Conservation (phyloP, 1,284 basidiomycete species). For the Abortiporus biennis region DNA sequence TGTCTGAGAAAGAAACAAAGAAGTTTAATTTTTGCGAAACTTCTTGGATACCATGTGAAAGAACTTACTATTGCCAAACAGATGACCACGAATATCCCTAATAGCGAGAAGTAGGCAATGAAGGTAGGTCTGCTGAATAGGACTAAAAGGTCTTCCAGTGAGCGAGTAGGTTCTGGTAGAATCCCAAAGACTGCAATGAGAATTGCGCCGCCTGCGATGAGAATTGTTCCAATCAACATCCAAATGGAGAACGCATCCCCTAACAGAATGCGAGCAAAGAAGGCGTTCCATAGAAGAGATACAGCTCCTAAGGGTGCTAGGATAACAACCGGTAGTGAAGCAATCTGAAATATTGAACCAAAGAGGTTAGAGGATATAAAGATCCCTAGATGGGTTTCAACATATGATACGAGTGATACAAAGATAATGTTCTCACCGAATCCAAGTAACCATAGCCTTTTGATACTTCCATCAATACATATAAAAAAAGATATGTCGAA, state of each 20-base stretch:
- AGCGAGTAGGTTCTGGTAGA: constrained; percentile 87
- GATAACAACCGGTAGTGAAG: constrained; percentile 89
- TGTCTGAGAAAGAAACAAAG: constrained; percentile 31
- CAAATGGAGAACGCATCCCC: constrained; percentile 83
- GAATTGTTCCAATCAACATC: constrained; percentile 80
- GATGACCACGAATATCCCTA: constrained; percentile 59
- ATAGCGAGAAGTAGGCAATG: constrained; percentile 73
- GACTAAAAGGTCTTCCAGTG: constrained; percentile 78
- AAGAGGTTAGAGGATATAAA: constrained; percentile 88
- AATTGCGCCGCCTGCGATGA: constrained; percentile 87
- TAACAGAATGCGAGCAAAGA: constrained; percentile 84
- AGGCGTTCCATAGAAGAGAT: constrained; percentile 92
- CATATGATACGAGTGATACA: not conserved
- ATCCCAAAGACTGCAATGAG: constrained; percentile 91
- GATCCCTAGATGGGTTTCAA: constrained; percentile 35
- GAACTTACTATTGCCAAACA: constrained; percentile 60
- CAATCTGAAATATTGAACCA: constrained; percentile 93
- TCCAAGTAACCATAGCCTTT: constrained; percentile 78
- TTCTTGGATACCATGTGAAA: not conserved
- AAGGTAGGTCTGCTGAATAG: constrained; percentile 81
- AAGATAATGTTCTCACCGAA: constrained; percentile 46
- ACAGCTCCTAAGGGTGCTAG: constrained; percentile 91
- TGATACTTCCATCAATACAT: constrained; percentile 1
- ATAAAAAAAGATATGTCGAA: constrained; percentile 6
- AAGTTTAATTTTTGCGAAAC: not conserved